Conservation (phyloP, 306 rosid genomes). For the Trifolium dubium region DNA sequence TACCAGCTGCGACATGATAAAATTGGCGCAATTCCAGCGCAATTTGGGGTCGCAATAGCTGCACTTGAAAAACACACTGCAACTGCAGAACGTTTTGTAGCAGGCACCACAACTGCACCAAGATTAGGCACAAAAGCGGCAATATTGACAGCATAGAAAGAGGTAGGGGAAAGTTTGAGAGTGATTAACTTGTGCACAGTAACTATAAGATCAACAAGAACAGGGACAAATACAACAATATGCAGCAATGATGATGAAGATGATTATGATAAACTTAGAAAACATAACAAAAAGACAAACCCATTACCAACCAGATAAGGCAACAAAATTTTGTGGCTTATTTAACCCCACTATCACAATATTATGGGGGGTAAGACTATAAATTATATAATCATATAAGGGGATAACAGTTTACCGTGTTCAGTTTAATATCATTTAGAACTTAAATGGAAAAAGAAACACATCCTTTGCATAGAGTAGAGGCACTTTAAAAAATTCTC, state of each 20-base stretch:
- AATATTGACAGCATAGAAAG: background rate
- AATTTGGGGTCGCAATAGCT: background rate
- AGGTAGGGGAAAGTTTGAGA: constrained; percentile 15
- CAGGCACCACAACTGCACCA: background rate
- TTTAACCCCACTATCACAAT: constrained; percentile 21
- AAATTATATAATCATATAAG: constrained; percentile 11
- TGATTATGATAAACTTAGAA: constrained; percentile 14
- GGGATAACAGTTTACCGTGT: constrained; percentile 3
- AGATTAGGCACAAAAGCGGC: constrained; percentile 6
- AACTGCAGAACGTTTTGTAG: background rate
- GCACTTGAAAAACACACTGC: background rate
- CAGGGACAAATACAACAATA: background rate
- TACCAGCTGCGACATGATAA: background rate
- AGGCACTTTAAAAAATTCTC: background rate
- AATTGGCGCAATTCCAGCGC: background rate
- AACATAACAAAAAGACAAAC: constrained; percentile 11
- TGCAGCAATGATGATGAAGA: background rate
- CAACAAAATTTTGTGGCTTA: constrained; percentile 19
- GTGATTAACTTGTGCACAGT: background rate
- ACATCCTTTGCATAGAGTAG: background rate
- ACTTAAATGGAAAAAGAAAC: constrained; percentile 20
- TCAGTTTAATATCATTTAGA: constrained; percentile 29
- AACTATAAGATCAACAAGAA: constrained; percentile 19
- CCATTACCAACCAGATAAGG: constrained; percentile 32
- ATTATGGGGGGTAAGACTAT: constrained; percentile 20